Percentiles rank a stretch among this genome's conserved stretches.
Conservation (phyloP, 192 early-diverging fungal species). For the Coemansia sp. region DNA sequence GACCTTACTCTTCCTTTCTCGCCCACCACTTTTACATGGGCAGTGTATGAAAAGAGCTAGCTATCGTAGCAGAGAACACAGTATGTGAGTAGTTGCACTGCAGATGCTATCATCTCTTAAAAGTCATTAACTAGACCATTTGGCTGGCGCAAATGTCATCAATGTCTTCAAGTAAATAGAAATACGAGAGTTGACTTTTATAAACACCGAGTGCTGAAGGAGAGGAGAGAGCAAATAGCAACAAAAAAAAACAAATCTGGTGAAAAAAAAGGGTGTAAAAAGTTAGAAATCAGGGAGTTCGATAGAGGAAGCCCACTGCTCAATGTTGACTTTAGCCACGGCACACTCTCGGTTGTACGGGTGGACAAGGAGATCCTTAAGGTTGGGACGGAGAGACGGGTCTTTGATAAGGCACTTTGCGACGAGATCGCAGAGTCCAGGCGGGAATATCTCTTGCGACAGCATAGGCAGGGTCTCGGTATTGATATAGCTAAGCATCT, state of each 20-base stretch:
- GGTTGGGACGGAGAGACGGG: constrained; percentile 61
- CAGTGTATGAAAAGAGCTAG: background rate
- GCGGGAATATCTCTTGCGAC: constrained; percentile 73
- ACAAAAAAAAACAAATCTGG: no score
- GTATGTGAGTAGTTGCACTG: no score
- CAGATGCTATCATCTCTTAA: background rate
- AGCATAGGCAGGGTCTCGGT: constrained; percentile 85
- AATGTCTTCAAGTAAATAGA: background rate
- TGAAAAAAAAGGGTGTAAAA: no score
- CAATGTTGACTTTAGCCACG: constrained; percentile 64
- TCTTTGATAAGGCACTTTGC: constrained; percentile 56
- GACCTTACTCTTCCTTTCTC: background rate
- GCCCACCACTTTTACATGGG: background rate
- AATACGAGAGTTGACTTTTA: no score
- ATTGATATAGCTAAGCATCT: constrained; percentile 90
- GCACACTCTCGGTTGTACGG: constrained; percentile 58
- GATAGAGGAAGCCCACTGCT: constrained; percentile 59
- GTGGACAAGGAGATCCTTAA: constrained; percentile 68
- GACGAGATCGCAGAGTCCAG: constrained; percentile 78
- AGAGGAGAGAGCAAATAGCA: no score
- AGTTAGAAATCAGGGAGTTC: constrained; percentile 28
- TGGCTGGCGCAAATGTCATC: background rate
- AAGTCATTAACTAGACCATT: background rate
- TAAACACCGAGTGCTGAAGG: no score
- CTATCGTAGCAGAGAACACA: background rate